Evolutionary conservation across 495 filamentous ascomycete species (phyloP).

Genomic region (Oleoguttula mirabilis): DNA sequence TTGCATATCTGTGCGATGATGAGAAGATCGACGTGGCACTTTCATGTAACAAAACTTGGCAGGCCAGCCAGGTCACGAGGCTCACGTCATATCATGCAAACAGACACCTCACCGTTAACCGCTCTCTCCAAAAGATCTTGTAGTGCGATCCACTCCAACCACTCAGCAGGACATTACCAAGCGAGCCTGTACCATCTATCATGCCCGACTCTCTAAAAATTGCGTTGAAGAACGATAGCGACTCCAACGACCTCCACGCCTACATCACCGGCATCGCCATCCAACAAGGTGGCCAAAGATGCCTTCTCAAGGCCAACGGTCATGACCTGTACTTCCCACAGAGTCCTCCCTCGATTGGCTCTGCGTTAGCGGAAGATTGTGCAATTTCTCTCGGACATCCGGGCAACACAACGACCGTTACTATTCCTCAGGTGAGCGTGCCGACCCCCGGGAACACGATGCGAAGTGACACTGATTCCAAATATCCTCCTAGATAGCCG

Average conservation of each 20-base stretch:
- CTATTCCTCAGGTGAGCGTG: conserved; percentile 29
- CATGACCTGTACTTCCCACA: conserved; percentile 43
- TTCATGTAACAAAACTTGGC: no score
- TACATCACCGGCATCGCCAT: conserved; percentile 57
- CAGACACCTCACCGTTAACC: no score
- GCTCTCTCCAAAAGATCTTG: no score
- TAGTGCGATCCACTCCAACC: no score
- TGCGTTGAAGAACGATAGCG: conserved; percentile 50
- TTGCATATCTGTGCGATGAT: no score
- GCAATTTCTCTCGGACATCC: conserved; percentile 51
- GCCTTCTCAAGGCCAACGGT: conserved; percentile 52
- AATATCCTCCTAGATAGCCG: conserved; percentile 13
- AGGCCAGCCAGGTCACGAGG: no score
- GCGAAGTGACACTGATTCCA: background rate
- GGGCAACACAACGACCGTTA: conserved; percentile 46
- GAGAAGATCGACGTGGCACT: no score
- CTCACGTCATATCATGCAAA: no score
- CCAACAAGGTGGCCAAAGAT: conserved; percentile 45
- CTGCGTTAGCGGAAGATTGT: conserved; percentile 40
- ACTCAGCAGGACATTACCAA: no score
- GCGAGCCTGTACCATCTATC: background rate
- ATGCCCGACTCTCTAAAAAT: conserved; percentile 33
- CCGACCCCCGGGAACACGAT: background rate
- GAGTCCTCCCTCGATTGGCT: conserved; percentile 35
- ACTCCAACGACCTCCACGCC: conserved; percentile 50